A percentile compares a stretch with the other conserved stretches of the same genome.
Conservation (phyloP, 2,329 filamentous ascomycete genomes). For the Rutstroemia sp. region DNA sequence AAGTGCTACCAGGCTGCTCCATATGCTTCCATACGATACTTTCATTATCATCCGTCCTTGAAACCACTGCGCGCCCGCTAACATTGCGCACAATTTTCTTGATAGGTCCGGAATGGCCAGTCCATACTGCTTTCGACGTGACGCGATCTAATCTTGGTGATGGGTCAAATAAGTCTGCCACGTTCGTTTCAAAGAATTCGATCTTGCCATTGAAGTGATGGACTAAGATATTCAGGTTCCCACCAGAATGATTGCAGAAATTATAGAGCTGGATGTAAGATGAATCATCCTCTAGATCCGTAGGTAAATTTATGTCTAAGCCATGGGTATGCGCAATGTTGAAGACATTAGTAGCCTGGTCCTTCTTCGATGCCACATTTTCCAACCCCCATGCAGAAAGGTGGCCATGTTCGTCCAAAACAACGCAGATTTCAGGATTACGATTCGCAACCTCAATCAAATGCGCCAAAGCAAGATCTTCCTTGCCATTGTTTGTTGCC, state of each 20-base stretch:
- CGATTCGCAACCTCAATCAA: slow-evolving; percentile 80
- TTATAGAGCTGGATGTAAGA: slow-evolving; percentile 61
- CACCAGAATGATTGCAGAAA: slow-evolving; percentile 60
- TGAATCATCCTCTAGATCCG: slow-evolving; percentile 12
- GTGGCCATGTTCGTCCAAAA: slow-evolving; percentile 73
- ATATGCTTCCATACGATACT: slow-evolving; percentile 76
- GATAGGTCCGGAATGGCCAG: slow-evolving; percentile 73
- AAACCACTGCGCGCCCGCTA: slow-evolving; percentile 72
- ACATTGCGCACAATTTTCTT: slow-evolving; percentile 83
- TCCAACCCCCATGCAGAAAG: slow-evolving; percentile 94
- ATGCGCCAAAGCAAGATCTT: slow-evolving; percentile 70
- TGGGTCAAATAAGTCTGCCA: slow-evolving; percentile 76
- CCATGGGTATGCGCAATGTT: slow-evolving; percentile 74
- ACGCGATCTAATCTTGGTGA: slow-evolving; percentile 53
- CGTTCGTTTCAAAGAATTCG: slow-evolving; percentile 69
- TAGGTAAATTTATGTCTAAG: slow-evolving; percentile 37
- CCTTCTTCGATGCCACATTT: slow-evolving; percentile 66
- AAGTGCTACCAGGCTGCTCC: slow-evolving; percentile 41
- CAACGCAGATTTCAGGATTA: slow-evolving; percentile 78
- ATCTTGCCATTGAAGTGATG: slow-evolving; percentile 84
- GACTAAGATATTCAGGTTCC: slow-evolving; percentile 63
- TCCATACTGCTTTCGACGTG: slow-evolving; percentile 61
- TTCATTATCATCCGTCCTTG: slow-evolving; percentile 70
- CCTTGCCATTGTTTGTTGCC: slow-evolving; percentile 41
- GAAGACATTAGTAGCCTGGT: slow-evolving; percentile 64